Conservation (phyloP, 306 rosid genomes). For the Luffa aegyptiaca region DNA sequence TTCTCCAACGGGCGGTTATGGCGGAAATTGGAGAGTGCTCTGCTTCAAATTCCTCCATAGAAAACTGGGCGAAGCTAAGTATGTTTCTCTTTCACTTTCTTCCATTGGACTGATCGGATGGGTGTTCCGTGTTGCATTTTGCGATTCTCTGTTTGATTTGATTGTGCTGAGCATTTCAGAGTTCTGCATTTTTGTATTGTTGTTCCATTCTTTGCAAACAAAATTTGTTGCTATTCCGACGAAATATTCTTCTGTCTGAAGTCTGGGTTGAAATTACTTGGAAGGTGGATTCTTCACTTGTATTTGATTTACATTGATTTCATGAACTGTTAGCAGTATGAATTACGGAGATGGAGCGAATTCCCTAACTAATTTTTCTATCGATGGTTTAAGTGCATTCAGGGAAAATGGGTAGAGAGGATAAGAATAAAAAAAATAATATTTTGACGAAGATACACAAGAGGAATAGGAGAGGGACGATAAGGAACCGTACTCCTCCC, state of each 20-base stretch:
- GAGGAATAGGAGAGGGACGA: neutral
- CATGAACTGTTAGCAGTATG: neutral
- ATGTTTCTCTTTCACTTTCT: neutral
- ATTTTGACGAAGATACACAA: neutral
- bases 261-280: neutral
- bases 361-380: neutral
- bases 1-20: constrained; percentile 18
- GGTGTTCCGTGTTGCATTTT: neutral
- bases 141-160: neutral
- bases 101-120: neutral
- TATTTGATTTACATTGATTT: neutral
- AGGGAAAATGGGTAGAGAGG: neutral
- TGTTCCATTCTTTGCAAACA: neutral
- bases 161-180: neutral
- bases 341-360: neutral
- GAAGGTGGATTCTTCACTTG: neutral
- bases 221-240: neutral
- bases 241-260: neutral
- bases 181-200: neutral
- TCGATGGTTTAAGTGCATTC: neutral
- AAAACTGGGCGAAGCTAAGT: constrained; percentile 89
- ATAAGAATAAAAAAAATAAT: neutral
- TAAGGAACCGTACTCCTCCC: neutral
- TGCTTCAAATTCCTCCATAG: constrained; percentile 30
- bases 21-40: constrained; percentile 59